These are phyloP conservation scores for Bertia moriformis DNA, from an alignment of 2,329 filamentous ascomycete genomes.

Conservation along the genomic window DNA sequence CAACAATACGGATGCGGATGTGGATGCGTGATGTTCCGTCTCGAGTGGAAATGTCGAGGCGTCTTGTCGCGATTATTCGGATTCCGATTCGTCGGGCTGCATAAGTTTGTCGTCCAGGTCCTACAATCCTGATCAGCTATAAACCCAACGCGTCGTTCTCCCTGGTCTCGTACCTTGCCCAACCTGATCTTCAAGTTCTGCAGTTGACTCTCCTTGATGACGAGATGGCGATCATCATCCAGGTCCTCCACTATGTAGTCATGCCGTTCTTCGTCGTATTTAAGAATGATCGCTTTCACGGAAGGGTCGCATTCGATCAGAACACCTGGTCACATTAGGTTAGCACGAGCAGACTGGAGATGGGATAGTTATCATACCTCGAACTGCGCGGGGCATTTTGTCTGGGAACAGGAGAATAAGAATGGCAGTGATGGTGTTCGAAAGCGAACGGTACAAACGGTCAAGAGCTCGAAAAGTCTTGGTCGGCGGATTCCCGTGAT, in stretches of 20 bases:
- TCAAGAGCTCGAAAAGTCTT: not conserved
- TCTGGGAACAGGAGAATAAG: not conserved
- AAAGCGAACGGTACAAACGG: not conserved
- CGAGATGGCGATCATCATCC: conserved; percentile 25
- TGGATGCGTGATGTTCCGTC: too few species aligned
- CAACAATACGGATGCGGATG: too few species aligned
- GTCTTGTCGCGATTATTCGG: too few species aligned
- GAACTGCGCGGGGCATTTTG: not conserved
- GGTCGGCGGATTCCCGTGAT: not conserved
- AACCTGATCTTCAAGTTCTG: conserved; percentile 22
- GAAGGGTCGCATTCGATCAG: conserved; percentile 30
- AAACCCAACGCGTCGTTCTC: not conserved
- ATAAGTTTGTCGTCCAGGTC: not conserved
- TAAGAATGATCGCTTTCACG: conserved; percentile 29
- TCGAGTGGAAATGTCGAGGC: too few species aligned
- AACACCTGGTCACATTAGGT: conserved; percentile 18
- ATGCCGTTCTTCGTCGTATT: conserved; percentile 26
- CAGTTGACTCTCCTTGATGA: conserved; percentile 28
- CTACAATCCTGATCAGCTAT: not conserved
- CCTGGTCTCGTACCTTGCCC: conserved; percentile 16
- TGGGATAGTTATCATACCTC: not conserved
- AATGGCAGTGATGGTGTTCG: not conserved
- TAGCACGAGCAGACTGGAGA: not conserved
- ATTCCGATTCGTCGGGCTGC: not conserved
- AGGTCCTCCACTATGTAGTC: conserved; percentile 30